Evolutionary conservation across 495 filamentous ascomycete genomes (phyloP).

Genomic region (Thermochaetoides thermophila): DNA sequence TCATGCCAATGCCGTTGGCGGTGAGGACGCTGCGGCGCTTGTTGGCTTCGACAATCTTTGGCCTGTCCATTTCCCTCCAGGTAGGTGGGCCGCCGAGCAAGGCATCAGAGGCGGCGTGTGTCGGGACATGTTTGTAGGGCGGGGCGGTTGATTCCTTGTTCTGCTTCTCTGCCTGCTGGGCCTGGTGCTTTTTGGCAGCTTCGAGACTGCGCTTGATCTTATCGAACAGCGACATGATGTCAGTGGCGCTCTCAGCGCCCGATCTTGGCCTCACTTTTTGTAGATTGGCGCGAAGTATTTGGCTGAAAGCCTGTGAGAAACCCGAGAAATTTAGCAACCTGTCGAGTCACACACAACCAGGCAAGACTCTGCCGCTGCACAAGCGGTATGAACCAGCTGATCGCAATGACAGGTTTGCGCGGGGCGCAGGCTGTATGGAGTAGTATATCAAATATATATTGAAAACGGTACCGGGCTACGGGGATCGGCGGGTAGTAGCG

Average conservation of each 20-base stretch:
- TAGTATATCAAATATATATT: too few species aligned
- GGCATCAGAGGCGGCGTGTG: slow-evolving; percentile 42
- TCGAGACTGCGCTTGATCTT: slow-evolving; percentile 30
- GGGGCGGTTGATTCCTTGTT: slow-evolving; percentile 25
- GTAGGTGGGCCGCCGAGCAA: slow-evolving; percentile 35
- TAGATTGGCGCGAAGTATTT: too few species aligned
- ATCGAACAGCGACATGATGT: slow-evolving; percentile 38
- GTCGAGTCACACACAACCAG: too few species aligned
- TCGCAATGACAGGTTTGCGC: too few species aligned
- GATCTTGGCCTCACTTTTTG: not conserved
- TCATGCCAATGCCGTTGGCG: slow-evolving; percentile 18
- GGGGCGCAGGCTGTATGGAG: too few species aligned
- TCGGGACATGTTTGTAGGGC: slow-evolving; percentile 41
- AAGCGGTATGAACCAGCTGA: too few species aligned
- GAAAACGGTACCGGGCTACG: too few species aligned
- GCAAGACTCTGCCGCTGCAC: too few species aligned
- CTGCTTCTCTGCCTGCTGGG: slow-evolving; percentile 28
- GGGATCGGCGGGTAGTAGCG: too few species aligned
- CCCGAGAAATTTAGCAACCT: too few species aligned
- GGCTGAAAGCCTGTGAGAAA: too few species aligned
- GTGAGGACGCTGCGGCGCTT: slow-evolving; percentile 26
- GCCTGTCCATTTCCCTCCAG: slow-evolving; percentile 29
- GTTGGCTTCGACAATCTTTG: slow-evolving; percentile 30
- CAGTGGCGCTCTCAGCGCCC: not conserved
- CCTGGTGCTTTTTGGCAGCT: slow-evolving; percentile 35